Base-by-base conservation (phyloP, 2,329 filamentous ascomycete genomes). In the Parafenestella ontariensis region DNA sequence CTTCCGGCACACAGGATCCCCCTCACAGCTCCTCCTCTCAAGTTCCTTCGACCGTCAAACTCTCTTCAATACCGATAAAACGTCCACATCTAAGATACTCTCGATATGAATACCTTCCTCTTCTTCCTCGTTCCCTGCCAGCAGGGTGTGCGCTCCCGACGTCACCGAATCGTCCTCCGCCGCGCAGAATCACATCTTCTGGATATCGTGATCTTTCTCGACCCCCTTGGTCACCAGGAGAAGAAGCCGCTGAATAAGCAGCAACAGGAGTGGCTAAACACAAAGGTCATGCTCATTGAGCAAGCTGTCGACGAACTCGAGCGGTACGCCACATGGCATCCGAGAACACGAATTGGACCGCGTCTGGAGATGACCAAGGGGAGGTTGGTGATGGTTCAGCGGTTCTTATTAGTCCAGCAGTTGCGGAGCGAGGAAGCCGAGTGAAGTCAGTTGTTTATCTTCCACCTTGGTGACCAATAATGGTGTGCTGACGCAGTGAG, bases 161-260 rank as follows among this genome's bases (percentile, higher is more conserved):
- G 51, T 45, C 48, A 49, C 34, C 18, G 42, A 18, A 37, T 58
- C 31, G 36, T 52, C 4, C 26, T 52, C 5, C 44, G 44, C 20
- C 51, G 45, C 10, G 48, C 45, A 7, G 39, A 46, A 11, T 15
- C 21, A 29, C 46, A 54, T 36, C 17, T 39, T 2, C 6, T 8
- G 2, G 11, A 24, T 2, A 3, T 8, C 10, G 37, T 40, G 1
- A 3, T 3, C 10, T 15, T 24, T 1, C 10, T 24, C 18, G 7
- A 5, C 2, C 18, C 11, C 18, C 2, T 15, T 5, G 13, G 5
- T 9, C 3, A 3, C 4, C 18, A 11, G 11, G 21, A 13, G 7
- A 5, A 23, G 18, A 20, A 20, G 8, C 4, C 18, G 5, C 3
- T 40, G 20, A 11, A n/a, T 5, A 7, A 24, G 7, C 21, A 23